These are phyloP conservation scores for Cryptococcus sp. DNA, from an alignment of 1,284 basidiomycete genomes.

Conservation along the genomic window DNA sequence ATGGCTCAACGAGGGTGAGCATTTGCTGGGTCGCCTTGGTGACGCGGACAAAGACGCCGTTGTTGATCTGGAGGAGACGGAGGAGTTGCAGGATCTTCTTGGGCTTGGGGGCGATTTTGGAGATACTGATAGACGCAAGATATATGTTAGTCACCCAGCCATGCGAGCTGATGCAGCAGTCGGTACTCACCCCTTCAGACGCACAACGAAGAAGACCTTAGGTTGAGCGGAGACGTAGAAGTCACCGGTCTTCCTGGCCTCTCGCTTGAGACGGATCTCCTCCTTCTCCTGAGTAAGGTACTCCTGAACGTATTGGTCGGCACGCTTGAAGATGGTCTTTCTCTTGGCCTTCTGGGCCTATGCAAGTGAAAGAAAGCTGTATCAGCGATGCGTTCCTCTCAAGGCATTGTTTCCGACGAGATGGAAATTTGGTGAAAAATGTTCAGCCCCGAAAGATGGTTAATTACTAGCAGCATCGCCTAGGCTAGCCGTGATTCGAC, in stretches of 20 bases:
- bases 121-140: slow-evolving; percentile 71
- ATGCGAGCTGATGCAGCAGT: slow-evolving; percentile 1
- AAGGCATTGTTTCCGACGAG: background rate
- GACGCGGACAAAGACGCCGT: slow-evolving; percentile 97
- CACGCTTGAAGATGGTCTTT: slow-evolving; percentile 99
- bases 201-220: slow-evolving; percentile 97
- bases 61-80: slow-evolving; percentile 99
- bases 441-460: slow-evolving; percentile 99
- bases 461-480: slow-evolving; percentile 76
- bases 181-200: slow-evolving; percentile 83
- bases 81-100: slow-evolving; percentile 99
- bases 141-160: background rate
- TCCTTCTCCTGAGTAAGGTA: slow-evolving; percentile 91
- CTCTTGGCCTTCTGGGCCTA: slow-evolving; percentile 89
- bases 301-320: slow-evolving; percentile 98
- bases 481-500: slow-evolving; percentile 50
- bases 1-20: slow-evolving; percentile 96
- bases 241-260: slow-evolving; percentile 88
- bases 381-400: slow-evolving; percentile 16
- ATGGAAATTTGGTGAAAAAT: background rate
- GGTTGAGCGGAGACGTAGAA: slow-evolving; percentile 97
- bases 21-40: slow-evolving; percentile 97
- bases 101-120: slow-evolving; percentile 98
- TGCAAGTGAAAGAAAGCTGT: slow-evolving; percentile 5
- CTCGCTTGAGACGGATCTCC: slow-evolving; percentile 93